A percentile compares a stretch with the other conserved stretches of the same genome.
These are phyloP conservation scores for Porcisia hertigi DNA, from an alignment of 208 protist species.

Conservation along the genomic window DNA sequence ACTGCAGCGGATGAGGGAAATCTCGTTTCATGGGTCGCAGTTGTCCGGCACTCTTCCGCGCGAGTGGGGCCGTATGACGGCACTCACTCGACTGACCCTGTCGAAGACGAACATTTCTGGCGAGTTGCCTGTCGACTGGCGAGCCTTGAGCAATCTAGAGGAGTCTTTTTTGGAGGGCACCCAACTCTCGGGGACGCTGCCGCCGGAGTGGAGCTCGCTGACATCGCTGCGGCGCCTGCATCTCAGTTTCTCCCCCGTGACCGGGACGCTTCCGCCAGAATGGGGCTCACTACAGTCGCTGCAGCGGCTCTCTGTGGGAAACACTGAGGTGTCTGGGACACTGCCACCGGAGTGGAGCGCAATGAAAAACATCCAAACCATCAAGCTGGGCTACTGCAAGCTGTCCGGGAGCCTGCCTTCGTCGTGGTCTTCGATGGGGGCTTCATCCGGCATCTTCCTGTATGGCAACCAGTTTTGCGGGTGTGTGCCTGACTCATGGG, in stretches of 20 bases:
- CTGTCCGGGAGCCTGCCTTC: background rate
- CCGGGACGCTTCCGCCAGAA: constrained; percentile 12
- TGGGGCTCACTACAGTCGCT: background rate
- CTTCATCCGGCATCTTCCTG: background rate
- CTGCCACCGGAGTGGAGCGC: background rate
- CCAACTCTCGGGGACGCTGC: background rate
- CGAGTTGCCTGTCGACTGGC: background rate
- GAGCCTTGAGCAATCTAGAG: background rate
- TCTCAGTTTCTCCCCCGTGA: background rate
- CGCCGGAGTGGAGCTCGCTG: constrained; percentile 8
- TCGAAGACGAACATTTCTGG: background rate
- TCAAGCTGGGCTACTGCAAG: background rate
- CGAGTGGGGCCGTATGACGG: background rate
- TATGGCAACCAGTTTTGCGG: background rate
- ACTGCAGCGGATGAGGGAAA: background rate
- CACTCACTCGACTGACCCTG: background rate
- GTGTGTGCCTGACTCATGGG: constrained; percentile 5
- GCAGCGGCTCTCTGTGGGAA: background rate
- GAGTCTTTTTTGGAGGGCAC: background rate
- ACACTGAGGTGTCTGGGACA: background rate
- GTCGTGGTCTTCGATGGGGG: background rate
- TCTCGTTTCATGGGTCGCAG: background rate
- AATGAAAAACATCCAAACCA: too few relatives aligned
- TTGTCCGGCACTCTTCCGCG: constrained; percentile 2
- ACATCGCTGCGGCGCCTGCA: background rate